A percentile compares a stretch with the other conserved stretches of the same genome.
Conservation (phyloP, 176 grass and related monocot genomes). For the Rhynchospora pubera region DNA sequence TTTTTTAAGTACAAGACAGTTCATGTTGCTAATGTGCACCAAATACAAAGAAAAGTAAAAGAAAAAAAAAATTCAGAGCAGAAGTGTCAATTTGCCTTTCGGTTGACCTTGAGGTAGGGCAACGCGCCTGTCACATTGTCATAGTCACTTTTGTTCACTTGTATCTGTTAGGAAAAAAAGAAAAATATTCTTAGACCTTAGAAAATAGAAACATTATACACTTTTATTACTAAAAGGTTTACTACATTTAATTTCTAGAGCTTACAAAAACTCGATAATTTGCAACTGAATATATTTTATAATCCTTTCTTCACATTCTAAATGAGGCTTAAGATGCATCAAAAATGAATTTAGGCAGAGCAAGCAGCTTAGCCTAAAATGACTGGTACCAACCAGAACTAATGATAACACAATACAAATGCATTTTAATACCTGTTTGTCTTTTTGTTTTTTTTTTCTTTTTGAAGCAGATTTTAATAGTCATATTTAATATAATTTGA, state of each 20-base stretch:
- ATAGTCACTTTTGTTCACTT: constrained; percentile 78
- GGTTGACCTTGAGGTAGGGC: constrained; percentile 90
- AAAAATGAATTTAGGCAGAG: not conserved
- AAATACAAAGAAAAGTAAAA: constrained; percentile 27
- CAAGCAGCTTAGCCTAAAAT: not conserved
- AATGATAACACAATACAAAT: not conserved
- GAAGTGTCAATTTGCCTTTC: constrained; percentile 54
- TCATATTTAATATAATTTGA: not conserved
- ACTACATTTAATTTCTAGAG: not conserved
- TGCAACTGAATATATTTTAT: not conserved
- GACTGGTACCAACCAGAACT: not conserved
- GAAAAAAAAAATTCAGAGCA: constrained; percentile 12
- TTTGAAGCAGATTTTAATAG: too few species aligned
- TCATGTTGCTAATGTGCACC: not conserved
- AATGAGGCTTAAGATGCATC: not conserved
- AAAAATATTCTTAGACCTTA: constrained; percentile 9
- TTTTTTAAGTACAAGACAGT: not conserved
- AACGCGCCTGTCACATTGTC: constrained; percentile 66
- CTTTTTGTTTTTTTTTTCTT: not conserved
- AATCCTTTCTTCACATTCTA: not conserved
- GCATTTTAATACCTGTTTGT: not conserved
- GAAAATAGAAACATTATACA: constrained; percentile 13
- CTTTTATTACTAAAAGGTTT: not conserved
- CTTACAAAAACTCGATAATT: not conserved
- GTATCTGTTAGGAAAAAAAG: constrained; percentile 44